Conservation (phyloP, 352 stramenopile species). For the Phytophthora lateralis region DNA sequence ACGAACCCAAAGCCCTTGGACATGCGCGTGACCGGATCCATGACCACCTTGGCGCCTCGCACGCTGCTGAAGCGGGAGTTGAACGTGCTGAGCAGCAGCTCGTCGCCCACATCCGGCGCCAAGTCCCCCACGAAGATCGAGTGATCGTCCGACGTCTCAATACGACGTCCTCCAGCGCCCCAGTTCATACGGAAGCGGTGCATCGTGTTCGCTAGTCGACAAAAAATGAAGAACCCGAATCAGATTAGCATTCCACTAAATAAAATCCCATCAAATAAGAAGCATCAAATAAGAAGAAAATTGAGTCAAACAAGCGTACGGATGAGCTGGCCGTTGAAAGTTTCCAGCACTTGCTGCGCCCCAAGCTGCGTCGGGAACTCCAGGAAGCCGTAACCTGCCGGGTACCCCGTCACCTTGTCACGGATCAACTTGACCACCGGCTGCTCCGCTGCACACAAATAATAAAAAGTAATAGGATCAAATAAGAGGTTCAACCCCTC, state of each 20-base stretch:
- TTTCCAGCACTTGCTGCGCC: conserved; percentile 86
- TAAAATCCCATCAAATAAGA: conserved; percentile 3
- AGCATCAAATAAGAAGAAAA: not conserved
- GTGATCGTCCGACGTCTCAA: conserved; percentile 85
- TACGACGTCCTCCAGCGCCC: conserved; percentile 85
- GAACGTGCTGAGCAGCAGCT: conserved; percentile 88
- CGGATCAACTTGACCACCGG: conserved; percentile 91
- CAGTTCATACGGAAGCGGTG: conserved; percentile 94
- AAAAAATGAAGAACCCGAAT: conserved; percentile 9
- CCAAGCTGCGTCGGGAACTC: conserved; percentile 87
- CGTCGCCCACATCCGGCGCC: conserved; percentile 88
- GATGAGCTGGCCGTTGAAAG: conserved; percentile 88
- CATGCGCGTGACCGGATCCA: conserved; percentile 88
- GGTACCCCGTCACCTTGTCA: conserved; percentile 89
- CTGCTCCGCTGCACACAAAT: conserved; percentile 56
- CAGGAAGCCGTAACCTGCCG: conserved; percentile 91
- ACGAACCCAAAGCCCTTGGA: conserved; percentile 94
- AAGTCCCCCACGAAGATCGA: conserved; percentile 94
- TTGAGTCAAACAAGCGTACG: conserved; percentile 45
- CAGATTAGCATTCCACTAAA: conserved; percentile 4
- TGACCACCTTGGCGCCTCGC: conserved; percentile 90
- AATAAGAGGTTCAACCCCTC: conserved; percentile 8
- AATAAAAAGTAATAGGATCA: conserved; percentile 13
- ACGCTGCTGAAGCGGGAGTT: conserved; percentile 79
- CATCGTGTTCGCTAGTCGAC: conserved; percentile 76